Base-by-base conservation (phyloP, 371 early-diverging fungal species). In the Dinochytrium kinnereticum region DNA sequence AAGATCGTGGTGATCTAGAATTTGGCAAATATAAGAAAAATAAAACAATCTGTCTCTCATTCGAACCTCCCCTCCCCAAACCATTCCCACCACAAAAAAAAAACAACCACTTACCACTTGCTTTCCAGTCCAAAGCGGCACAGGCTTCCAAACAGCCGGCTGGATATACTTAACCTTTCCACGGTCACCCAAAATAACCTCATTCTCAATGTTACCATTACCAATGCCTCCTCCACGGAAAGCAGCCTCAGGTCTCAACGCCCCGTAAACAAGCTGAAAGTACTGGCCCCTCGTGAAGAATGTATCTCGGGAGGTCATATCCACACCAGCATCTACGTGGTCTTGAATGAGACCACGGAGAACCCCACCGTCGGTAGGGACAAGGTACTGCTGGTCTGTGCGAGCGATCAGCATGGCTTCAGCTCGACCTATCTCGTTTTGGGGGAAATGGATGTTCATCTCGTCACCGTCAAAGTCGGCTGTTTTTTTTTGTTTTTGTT, bases 381-480 rank as follows among this genome's bases (percentile, higher is more conserved):
- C 98, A 67, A 99, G 88, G 86, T 99, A 99, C 84, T 99, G 99
- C 74, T 92, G 87, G 79, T 99, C 98, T 2, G 96, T 99, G 68
- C 94, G 93, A 71, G 96, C 96, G 73, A 99, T 96, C 75, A 96
- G 80, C 75, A 91, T 87, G 39, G 97, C 97, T 85, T 99, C 99
- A 34, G 99, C 94, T 64, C 96, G 90, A 17, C 97, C 97, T 61
- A 95, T 85, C 84, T 97, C 95, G 83, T 94, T 95, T 85, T 99
- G 99, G 39, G 99, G 99, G 80, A 99, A 99, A 86, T 99, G 99
- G 76, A 98, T 91, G 85, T 99, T 99, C 99, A 99, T 99, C 86
- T 99, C 99, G 86, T 99, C 99, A 80, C 99, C 99, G 85, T 99
- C 99, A 86, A 99, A 99, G 90, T 99, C 99, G 71, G 99, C 99